These are phyloP conservation scores for Debaryomyces singareniensis DNA, from an alignment of 1,139 yeast genomes.

Conservation along the genomic window DNA sequence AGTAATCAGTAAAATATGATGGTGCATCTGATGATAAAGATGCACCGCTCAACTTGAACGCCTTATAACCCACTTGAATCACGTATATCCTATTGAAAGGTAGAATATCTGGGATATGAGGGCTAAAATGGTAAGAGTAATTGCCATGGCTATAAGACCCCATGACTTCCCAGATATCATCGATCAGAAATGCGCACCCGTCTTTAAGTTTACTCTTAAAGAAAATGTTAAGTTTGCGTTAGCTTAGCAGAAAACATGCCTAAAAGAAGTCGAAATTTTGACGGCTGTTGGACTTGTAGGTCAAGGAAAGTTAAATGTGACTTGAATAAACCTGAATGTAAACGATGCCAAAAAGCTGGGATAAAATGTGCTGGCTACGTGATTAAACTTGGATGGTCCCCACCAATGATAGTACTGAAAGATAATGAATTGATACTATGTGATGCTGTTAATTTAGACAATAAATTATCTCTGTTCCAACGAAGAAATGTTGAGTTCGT, in stretches of 20 bases:
- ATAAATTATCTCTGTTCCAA: slow-evolving; percentile 21
- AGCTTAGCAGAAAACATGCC: too few relatives aligned
- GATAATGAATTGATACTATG: slow-evolving; percentile 16
- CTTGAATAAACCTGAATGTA: slow-evolving; percentile 33
- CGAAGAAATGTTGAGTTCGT: slow-evolving; percentile 33
- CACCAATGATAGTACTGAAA: slow-evolving; percentile 20
- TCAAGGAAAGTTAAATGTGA: slow-evolving; percentile 47
- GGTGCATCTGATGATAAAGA: slow-evolving; percentile 79
- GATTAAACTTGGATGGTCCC: slow-evolving; percentile 36
- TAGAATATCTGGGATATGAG: slow-evolving; percentile 49
- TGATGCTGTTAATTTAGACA: slow-evolving; percentile 13
- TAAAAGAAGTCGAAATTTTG: slow-evolving; percentile 33
- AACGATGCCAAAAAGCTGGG: slow-evolving; percentile 37
- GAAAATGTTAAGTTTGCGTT: too few relatives aligned
- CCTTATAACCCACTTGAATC: slow-evolving; percentile 64
- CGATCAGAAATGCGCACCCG: too few relatives aligned
- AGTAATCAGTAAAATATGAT: slow-evolving; percentile 52
- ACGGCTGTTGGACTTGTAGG: slow-evolving; percentile 53
- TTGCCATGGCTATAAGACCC: too few relatives aligned
- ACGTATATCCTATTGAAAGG: slow-evolving; percentile 63
- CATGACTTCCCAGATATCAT: too few relatives aligned
- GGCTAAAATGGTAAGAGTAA: slow-evolving; percentile 35
- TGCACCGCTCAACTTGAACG: slow-evolving; percentile 67
- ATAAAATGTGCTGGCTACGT: slow-evolving; percentile 36
- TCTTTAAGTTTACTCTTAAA: too few relatives aligned